Conservation (phyloP, 1,284 basidiomycete species). For the Pascua guehoae region DNA sequence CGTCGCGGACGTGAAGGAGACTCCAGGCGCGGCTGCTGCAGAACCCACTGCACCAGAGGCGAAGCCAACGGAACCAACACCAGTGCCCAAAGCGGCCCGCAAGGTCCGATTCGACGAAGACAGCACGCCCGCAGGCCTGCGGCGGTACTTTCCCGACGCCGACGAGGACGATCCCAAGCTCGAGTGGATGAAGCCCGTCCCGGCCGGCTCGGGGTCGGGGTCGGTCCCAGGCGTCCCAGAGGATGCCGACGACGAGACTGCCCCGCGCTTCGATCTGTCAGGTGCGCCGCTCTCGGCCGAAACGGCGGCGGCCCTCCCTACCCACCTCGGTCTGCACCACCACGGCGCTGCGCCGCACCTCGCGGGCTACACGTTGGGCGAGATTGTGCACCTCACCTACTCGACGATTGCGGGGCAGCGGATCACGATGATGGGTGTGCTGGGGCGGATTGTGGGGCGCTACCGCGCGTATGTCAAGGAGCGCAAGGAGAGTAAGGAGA, state of each 20-base stretch:
- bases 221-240: constrained; percentile 23
- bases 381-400: constrained; percentile 75
- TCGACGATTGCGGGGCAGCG: constrained; percentile 82
- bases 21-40: background rate
- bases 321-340: constrained; percentile 83
- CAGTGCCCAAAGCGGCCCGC: background rate
- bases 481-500: constrained; percentile 7
- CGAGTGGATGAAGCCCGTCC: constrained; percentile 57
- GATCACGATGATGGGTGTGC: constrained; percentile 71
- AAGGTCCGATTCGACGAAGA: constrained; percentile 50
- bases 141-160: constrained; percentile 75
- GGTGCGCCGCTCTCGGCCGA: constrained; percentile 62
- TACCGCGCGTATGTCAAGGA: constrained; percentile 9
- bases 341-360: constrained; percentile 66
- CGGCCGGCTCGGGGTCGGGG: constrained; percentile 47
- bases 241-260: constrained; percentile 12
- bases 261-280: constrained; percentile 64
- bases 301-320: constrained; percentile 55
- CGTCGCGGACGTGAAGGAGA: background rate
- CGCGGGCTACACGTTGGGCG: constrained; percentile 87
- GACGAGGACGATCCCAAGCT: constrained; percentile 63
- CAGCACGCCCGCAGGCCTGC: constrained; percentile 76
- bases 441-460: constrained; percentile 58
- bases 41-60: background rate
- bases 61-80: background rate